phyloP scores from a whole-genome alignment of 306 rosid species.

The Trifolium subterraneum region DNA sequence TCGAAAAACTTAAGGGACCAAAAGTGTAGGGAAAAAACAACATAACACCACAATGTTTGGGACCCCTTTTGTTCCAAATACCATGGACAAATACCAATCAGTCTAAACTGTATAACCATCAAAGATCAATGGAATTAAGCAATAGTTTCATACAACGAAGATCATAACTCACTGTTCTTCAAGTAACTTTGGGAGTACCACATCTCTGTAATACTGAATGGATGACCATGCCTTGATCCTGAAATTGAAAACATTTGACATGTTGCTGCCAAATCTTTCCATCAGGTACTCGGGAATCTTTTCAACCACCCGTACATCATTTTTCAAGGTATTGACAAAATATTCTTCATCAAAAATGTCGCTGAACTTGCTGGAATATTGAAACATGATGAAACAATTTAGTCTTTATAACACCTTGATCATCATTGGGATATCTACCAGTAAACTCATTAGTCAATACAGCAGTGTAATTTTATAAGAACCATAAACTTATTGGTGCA shows the following conservation, averaged over 20 bases:
- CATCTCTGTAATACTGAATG: conserved; percentile 77
- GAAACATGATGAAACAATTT: conserved; percentile 36
- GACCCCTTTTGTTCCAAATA: conserved; percentile 3
- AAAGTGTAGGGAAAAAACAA: not conserved
- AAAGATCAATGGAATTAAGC: conserved; percentile 35
- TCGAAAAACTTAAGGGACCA: not conserved
- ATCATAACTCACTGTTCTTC: conserved; percentile 81
- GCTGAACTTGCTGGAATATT: conserved; percentile 75
- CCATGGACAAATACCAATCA: not conserved
- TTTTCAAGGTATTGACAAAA: conserved; percentile 68
- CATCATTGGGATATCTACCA: conserved; percentile 25
- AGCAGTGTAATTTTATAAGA: conserved; percentile 22
- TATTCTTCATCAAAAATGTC: conserved; percentile 91
- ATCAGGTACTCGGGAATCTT: conserved; percentile 81
- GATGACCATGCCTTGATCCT: conserved; percentile 95
- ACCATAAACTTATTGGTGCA: not conserved
- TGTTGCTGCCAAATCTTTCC: conserved; percentile 94
- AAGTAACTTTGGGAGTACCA: conserved; percentile 86
- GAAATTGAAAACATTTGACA: conserved; percentile 93
- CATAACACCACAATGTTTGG: not conserved
- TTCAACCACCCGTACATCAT: conserved; percentile 82
- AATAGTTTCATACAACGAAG: conserved; percentile 18
- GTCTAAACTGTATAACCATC: conserved; percentile 14
- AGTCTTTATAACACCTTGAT: conserved; percentile 28
- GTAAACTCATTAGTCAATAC: not conserved